Conservation (phyloP, 371 early-diverging fungal species). For the Amoeboaphelidium protococcarum region DNA sequence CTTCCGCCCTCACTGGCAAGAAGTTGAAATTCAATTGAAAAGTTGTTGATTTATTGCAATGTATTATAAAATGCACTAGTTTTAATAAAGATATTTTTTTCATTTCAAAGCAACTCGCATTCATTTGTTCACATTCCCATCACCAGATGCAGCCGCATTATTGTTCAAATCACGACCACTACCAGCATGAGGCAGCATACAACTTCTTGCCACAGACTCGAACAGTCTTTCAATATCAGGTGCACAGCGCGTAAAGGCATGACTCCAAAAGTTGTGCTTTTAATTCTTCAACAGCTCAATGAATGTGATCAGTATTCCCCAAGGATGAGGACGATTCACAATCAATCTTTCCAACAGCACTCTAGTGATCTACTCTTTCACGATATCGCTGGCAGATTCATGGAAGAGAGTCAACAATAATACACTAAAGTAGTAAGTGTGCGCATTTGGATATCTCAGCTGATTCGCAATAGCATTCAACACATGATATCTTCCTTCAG, state of each 20-base stretch:
- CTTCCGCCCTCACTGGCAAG: too few species aligned
- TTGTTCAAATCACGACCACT: too few species aligned
- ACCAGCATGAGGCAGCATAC: neutral
- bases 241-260: constrained; percentile 38
- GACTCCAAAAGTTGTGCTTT: constrained; percentile 62
- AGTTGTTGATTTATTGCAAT: too few species aligned
- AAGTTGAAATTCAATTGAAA: too few species aligned
- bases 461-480: constrained; percentile 84
- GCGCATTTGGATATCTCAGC: constrained; percentile 84
- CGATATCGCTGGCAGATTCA: constrained; percentile 44
- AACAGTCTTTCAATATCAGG: constrained; percentile 42
- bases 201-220: constrained; percentile 30
- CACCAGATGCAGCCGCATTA: too few species aligned
- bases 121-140: too few species aligned
- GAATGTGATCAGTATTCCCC: constrained; percentile 84
- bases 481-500: constrained; percentile 49
- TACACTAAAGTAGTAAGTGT: constrained; percentile 72
- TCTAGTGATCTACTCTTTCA: constrained; percentile 81
- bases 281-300: constrained; percentile 87
- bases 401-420: constrained; percentile 36
- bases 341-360: constrained; percentile 82
- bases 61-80: too few species aligned
- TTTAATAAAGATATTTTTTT: too few species aligned
- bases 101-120: too few species aligned
- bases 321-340: constrained; percentile 89